These are phyloP conservation scores for Penicillium diatomitis DNA, from an alignment of 495 filamentous ascomycete species.

Conservation along the genomic window DNA sequence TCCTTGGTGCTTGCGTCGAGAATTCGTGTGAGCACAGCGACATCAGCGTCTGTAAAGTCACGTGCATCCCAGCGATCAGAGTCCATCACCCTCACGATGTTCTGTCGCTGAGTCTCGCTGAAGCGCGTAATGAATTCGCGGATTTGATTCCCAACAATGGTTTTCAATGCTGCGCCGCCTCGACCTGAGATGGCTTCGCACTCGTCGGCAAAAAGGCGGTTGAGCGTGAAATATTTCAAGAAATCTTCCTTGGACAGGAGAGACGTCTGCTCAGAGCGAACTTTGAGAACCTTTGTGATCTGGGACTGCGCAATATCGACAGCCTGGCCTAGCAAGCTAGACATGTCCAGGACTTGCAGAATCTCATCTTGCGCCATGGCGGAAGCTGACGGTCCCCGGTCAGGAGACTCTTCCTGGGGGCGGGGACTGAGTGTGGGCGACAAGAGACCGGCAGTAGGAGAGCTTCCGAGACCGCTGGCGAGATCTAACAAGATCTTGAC, in stretches of 20 bases:
- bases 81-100: slow-evolving; percentile 77
- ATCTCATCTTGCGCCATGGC: slow-evolving; percentile 64
- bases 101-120: slow-evolving; percentile 67
- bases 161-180: slow-evolving; percentile 75
- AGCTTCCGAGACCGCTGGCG: slow-evolving; percentile 60
- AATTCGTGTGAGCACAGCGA: slow-evolving; percentile 54
- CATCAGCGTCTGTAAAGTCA: slow-evolving; percentile 67
- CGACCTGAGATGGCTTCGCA: slow-evolving; percentile 93
- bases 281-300: slow-evolving; percentile 83
- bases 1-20: slow-evolving; percentile 75
- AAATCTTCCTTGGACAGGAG: slow-evolving; percentile 69
- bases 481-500: slow-evolving; percentile 94
- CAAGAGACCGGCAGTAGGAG: slow-evolving; percentile 21
- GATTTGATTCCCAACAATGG: slow-evolving; percentile 83
- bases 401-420: slow-evolving; percentile 11
- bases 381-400: slow-evolving; percentile 13
- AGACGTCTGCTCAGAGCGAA: slow-evolving; percentile 76
- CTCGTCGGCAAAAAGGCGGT: slow-evolving; percentile 90
- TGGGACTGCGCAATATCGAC: slow-evolving; percentile 90
- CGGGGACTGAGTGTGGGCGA: slow-evolving; percentile 44
- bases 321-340: slow-evolving; percentile 85
- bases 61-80: slow-evolving; percentile 81
- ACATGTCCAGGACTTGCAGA: slow-evolving; percentile 77
- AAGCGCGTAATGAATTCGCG: slow-evolving; percentile 74
- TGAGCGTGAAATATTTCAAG: slow-evolving; percentile 85